Base-by-base conservation (phyloP, 202 grass and related monocot species). In the Sporobolus alterniflorus region DNA sequence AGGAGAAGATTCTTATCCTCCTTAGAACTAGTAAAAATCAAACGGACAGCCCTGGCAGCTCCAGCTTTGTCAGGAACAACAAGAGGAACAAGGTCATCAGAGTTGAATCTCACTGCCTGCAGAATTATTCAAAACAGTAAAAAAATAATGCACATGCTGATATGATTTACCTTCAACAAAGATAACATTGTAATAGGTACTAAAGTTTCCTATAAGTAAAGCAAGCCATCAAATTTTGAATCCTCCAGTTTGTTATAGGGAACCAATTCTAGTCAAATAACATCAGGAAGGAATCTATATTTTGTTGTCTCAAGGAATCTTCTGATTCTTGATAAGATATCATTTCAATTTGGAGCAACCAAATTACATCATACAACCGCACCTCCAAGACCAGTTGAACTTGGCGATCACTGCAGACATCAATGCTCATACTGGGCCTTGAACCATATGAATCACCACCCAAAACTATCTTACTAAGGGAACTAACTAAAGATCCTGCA, bases 1-100 rank as follows among this genome's bases (percentile, higher is more conserved):
- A 98, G 77, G 70, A 95, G 83, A 90, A 86, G 84, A 87, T 81
- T 90, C 75, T 95, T 98, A 82, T 98, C 93, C 82, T 95, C 96
- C 50, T 86, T 75, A 48, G 96, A 98, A 83, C 69, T 89, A 60
- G 93, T 90, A 86, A 95, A 85, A 63, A 98, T 82, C 69, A 98
- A 83, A 65, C 80, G 80, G 59, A 98, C 85, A 55, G 87, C 77
- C 71, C 60, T 88, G 82, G 80, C 46, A 59, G 30, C 41, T 51
- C 87, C 93, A 80, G 71, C 55, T 92, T 90, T 93, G 80, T 95
- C 85, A 48, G 79, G 89, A 86, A 93, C 83, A 73, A 89, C 50
- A 84, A 98, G 57, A 65, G 90, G 76, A 72, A 98, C 96, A 78
- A 98, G 82, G 66, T 94, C 87, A 86, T 92, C 82, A 90, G 79